A percentile compares a stretch with the other conserved stretches of the same genome.
Conservation (phyloP, 768 basidiomycete species). For the Boletus eberwhitei region DNA sequence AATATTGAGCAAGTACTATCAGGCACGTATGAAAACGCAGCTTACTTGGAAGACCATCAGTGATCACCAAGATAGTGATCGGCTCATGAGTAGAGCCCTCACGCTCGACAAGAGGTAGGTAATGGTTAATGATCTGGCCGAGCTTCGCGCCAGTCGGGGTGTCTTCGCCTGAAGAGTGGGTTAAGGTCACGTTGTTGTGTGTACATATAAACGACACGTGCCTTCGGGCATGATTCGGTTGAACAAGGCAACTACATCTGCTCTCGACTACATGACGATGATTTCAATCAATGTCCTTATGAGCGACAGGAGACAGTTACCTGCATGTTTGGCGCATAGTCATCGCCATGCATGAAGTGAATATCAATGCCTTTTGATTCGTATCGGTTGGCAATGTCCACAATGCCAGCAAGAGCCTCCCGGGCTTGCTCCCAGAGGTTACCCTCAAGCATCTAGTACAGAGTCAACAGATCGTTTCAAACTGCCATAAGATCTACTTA, state of each 20-base stretch:
- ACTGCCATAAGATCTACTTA: constrained; percentile 1
- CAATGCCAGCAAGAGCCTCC: constrained; percentile 41
- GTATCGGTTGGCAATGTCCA: constrained; percentile 35
- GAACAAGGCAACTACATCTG: constrained; percentile 24
- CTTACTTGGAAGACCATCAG: constrained; percentile 40
- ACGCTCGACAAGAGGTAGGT: constrained; percentile 33
- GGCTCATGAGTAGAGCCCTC: constrained; percentile 33
- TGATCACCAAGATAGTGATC: constrained; percentile 36
- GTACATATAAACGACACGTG: not conserved
- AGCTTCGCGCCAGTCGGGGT: constrained; percentile 40
- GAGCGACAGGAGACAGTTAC: constrained; percentile 2
- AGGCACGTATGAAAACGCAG: not conserved
- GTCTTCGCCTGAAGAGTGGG: constrained; percentile 25
- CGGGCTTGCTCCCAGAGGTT: constrained; percentile 37
- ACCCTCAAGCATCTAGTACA: constrained; percentile 37
- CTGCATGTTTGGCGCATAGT: constrained; percentile 29
- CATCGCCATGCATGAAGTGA: constrained; percentile 39
- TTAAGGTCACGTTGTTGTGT: not conserved
- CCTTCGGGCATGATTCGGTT: constrained; percentile 25
- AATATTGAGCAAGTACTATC: not conserved
- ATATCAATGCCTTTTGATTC: constrained; percentile 40
- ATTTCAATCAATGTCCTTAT: not conserved
- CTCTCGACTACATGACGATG: constrained; percentile 15
- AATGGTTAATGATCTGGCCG: constrained; percentile 34
- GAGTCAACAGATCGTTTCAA: not conserved